A percentile compares a stretch with the other conserved stretches of the same genome.
Evolutionary conservation across 116 monocot genomes (phyloP).

Genomic region (Posidonia oceanica): DNA sequence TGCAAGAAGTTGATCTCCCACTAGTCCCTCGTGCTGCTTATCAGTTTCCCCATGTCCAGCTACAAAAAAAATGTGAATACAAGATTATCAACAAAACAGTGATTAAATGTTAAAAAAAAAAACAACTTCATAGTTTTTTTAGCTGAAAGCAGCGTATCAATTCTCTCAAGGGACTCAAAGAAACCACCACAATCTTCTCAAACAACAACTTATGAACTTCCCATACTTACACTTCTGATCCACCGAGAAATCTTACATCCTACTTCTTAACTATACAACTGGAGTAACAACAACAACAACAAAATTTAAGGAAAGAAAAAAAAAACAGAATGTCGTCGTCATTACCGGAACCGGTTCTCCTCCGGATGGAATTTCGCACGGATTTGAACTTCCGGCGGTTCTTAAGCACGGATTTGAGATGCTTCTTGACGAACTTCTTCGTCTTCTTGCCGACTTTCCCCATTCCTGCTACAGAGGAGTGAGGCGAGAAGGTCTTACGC

Average conservation of each 20-base stretch:
- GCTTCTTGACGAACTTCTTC: slow-evolving; percentile 51
- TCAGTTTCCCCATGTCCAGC: background rate
- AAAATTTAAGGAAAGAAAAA: background rate
- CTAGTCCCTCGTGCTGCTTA: background rate
- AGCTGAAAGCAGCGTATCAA: background rate
- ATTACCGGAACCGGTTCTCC: background rate
- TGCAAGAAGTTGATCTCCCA: background rate
- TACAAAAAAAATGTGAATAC: background rate
- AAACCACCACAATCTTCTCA: background rate
- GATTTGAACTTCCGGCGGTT: slow-evolving; percentile 44
- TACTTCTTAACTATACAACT: background rate
- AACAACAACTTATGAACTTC: too few species aligned
- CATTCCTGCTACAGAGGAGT: slow-evolving; percentile 9
- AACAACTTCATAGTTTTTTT: background rate
- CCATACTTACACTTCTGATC: too few species aligned
- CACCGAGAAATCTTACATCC: background rate
- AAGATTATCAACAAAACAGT: background rate
- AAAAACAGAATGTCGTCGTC: background rate
- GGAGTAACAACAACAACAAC: background rate
- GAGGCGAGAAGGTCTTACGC: background rate
- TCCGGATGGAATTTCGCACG: slow-evolving; percentile 2
- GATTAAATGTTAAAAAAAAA: background rate
- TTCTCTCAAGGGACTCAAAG: background rate
- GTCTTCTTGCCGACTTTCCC: slow-evolving; percentile 56
- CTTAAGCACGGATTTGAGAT: slow-evolving; percentile 34